A percentile compares a stretch with the other conserved stretches of the same genome.
These are phyloP conservation scores for Scheffersomyces segobiensis DNA, from an alignment of 1,139 yeast species.

Conservation along the genomic window DNA sequence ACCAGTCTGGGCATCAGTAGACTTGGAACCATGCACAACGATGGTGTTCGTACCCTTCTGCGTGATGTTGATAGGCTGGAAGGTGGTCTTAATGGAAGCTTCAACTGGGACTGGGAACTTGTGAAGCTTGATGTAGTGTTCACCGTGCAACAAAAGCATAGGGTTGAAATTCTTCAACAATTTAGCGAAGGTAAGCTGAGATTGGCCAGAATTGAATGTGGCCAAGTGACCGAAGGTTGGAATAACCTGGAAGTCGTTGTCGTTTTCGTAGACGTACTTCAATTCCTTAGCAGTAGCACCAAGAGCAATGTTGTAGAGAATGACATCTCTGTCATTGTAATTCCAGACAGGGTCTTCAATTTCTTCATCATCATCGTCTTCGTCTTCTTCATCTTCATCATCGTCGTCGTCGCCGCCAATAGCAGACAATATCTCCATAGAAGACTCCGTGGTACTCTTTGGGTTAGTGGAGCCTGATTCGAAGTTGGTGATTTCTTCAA, in stretches of 20 bases:
- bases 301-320: slow-evolving; percentile 84
- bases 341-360: slow-evolving; percentile 45
- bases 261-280: slow-evolving; percentile 77
- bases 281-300: slow-evolving; percentile 84
- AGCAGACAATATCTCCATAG: slow-evolving; percentile 72
- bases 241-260: slow-evolving; percentile 78
- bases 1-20: slow-evolving; percentile 70
- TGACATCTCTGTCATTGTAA: slow-evolving; percentile 70
- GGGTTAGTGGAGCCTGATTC: slow-evolving; percentile 60
- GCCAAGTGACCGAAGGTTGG: slow-evolving; percentile 94
- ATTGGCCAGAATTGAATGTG: slow-evolving; percentile 50
- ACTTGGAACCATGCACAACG: slow-evolving; percentile 72
- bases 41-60: slow-evolving; percentile 91
- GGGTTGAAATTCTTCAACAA: slow-evolving; percentile 84
- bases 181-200: slow-evolving; percentile 53
- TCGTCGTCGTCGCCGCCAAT: slow-evolving; percentile 56
- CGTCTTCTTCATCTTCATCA: slow-evolving; percentile 49
- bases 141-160: slow-evolving; percentile 89
- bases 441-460: slow-evolving; percentile 69
- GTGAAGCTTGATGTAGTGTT: slow-evolving; percentile 81
- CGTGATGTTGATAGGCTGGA: slow-evolving; percentile 68
- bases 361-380: slow-evolving; percentile 54
- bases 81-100: slow-evolving; percentile 60
- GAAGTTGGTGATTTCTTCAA: slow-evolving; percentile 69
- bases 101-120: slow-evolving; percentile 81